Evolutionary conservation across 2,329 filamentous ascomycete species (phyloP), one percentile per base, ranked within the genome.

Genomic region (Calycina herbarum): DNA sequence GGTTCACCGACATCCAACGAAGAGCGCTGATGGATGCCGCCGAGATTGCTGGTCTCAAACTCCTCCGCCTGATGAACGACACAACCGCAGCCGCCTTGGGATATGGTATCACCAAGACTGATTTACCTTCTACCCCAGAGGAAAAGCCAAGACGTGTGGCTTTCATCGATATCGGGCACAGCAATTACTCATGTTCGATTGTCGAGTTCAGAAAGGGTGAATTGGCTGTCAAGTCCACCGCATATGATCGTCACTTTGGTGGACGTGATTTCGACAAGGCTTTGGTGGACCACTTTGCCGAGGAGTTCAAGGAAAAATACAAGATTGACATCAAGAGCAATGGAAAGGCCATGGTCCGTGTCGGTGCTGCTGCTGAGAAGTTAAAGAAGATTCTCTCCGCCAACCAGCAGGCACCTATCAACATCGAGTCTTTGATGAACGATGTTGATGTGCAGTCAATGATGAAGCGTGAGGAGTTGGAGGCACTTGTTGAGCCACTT

Each of bases 341-440:
- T 82, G 86, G 89, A 71, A 97, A 97, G 83, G 95, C 94, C 66
- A 87, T 90, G 79, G 88, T 94, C 72, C 93, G 95, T 78, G 92
- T 96, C 73, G 86, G 91, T 54, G 89, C 93, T 68, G 93, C 92
- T 65, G 93, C 94, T 64, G 95, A 99, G 86, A 97, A 97, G 86
- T 83, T 96, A 77, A 99, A 99, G 89, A 98, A 98, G 88, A 89
- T 98, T 64, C 84, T 99, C 64, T 98, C 94, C 42, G 95, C 95
- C 77, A 98, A 98, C 82, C 91, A 94, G 73, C 86, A 91, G 76
- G 93, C 94, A 20, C 93, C 94, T 60, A 81, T 99, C 79, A 98
- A 94, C 85, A 96, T 99, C 75, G 95, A 99, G 83, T 97, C 94
- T 42, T 84, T 99, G 73, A 98, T 99, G 94, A 96, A 98, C 80